These are phyloP conservation scores for Nannizziopsis arthrosporioides DNA, from an alignment of 2,329 filamentous ascomycete species.

Conservation along the genomic window DNA sequence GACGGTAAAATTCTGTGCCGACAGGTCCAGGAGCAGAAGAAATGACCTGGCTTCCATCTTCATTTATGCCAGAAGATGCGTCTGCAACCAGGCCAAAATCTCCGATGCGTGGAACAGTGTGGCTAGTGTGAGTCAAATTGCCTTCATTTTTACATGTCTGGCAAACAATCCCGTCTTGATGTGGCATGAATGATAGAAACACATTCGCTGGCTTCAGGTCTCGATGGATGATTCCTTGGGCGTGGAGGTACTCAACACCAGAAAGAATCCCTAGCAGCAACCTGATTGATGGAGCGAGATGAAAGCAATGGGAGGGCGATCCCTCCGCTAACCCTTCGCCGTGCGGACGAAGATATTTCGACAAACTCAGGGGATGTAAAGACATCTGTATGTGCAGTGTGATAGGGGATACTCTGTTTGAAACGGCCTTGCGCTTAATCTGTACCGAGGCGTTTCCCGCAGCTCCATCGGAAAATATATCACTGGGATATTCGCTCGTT, in stretches of 20 bases:
- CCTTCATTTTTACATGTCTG: conserved; percentile 31
- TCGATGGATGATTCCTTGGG: conserved; percentile 50
- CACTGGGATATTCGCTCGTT: conserved; percentile 26
- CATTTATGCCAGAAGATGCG: conserved; percentile 34
- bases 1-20: conserved; percentile 53
- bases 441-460: conserved; percentile 28
- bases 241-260: conserved; percentile 54
- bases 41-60: conserved; percentile 8
- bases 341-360: conserved; percentile 39
- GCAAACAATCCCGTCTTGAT: conserved; percentile 35
- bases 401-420: conserved; percentile 26
- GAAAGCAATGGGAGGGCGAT: conserved; percentile 48
- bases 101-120: conserved; percentile 50
- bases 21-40: conserved; percentile 33
- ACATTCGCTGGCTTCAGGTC: conserved; percentile 60
- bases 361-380: conserved; percentile 50
- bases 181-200: conserved; percentile 42
- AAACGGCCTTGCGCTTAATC: conserved; percentile 21
- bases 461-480: conserved; percentile 34
- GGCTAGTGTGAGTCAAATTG: conserved; percentile 16
- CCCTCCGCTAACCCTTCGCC: conserved; percentile 3
- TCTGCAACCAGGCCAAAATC: conserved; percentile 56
- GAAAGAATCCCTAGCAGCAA: conserved; percentile 50
- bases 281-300: conserved; percentile 44
- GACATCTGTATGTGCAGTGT: conserved; percentile 59